These are phyloP conservation scores for Raffaelea ambrosiae DNA, from an alignment of 2,329 filamentous ascomycete genomes.

Conservation along the genomic window DNA sequence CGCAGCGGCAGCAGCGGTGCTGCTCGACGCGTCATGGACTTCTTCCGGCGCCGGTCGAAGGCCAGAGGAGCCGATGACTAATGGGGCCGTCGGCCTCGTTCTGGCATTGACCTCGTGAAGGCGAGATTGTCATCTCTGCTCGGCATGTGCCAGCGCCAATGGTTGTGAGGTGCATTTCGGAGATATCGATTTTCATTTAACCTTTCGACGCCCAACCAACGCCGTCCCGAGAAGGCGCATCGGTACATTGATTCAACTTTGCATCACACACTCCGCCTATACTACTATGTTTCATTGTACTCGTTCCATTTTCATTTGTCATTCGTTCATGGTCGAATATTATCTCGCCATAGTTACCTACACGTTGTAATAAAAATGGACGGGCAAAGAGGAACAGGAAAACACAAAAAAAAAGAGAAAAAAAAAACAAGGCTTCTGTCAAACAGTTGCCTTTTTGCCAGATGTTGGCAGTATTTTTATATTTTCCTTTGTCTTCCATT, in stretches of 20 bases:
- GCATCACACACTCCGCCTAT: not conserved
- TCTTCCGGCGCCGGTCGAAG: slow-evolving; percentile 82
- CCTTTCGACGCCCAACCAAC: too few species aligned
- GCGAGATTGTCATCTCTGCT: too few species aligned
- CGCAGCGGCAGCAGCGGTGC: slow-evolving; percentile 79
- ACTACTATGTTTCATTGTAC: not conserved
- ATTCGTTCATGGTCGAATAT: not conserved
- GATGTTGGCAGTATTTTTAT: too few species aligned
- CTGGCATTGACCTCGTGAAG: not conserved
- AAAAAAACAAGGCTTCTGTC: not conserved
- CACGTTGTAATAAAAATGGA: not conserved
- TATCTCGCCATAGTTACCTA: not conserved
- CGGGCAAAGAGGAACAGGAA: not conserved
- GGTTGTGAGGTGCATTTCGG: too few species aligned
- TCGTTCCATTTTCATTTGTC: not conserved
- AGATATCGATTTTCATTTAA: too few species aligned
- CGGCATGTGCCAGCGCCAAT: too few species aligned
- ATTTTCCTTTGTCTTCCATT: not conserved
- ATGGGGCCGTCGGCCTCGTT: slow-evolving; percentile 10
- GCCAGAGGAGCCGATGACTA: slow-evolving; percentile 55
- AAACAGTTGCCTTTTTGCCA: not conserved
- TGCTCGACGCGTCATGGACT: slow-evolving; percentile 93
- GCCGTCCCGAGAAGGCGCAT: too few species aligned
- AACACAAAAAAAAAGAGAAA: not conserved
- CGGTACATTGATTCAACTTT: too few species aligned